Evolutionary conservation across 139 green algal species (phyloP), one percentile per base, ranked within the genome.

Genomic region (Chlamydomonas incerta): DNA sequence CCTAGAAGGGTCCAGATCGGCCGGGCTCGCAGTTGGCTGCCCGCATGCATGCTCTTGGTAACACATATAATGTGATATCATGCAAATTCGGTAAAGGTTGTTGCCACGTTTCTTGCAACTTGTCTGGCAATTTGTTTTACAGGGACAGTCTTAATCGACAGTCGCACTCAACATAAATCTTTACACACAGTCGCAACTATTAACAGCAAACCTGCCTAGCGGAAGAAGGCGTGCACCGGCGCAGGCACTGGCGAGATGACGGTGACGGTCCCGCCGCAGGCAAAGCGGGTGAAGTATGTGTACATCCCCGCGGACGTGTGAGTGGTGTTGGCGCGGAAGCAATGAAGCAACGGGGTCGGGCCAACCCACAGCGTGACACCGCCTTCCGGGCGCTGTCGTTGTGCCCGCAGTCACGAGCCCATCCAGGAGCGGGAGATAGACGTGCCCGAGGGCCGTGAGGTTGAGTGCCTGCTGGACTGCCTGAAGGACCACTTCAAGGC

Each of bases 221-320:
- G n/a, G n/a, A n/a, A n/a, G n/a, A n/a, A n/a, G n/a, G n/a, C n/a
- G n/a, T n/a, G n/a, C n/a, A n/a, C n/a, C n/a, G 26, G 62, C 24
- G 62, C 62, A 31, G 5, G 26, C 3, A 14, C 13, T 18, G 62
- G 17, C 17, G 62, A 3, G 23, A 83, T 83, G 77, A 46, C 70
- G 10, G 71, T 87, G 13, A 26, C 58, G 17, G 58, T 81, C 14
- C 82, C 82, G 41, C 20, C 58, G 58, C 71, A 87, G 33, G 50
- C 58, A 0, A 62, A 62, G 37, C 71, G 26, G 2, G n/a, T 87
- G n/a, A 62, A 65, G 29, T 95, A 93, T 47, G 91, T 96, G 0
- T 95, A 90, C 80, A 93, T 96, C 29, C 94, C 94, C 0, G 90
- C 90, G 15, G 93, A 95, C 33, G 41, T 75, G 94, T 96, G 34